Evolutionary conservation across 306 rosid genomes (phyloP), one percentile per base, ranked within the genome.

Genomic region (Begonia masoniana): DNA sequence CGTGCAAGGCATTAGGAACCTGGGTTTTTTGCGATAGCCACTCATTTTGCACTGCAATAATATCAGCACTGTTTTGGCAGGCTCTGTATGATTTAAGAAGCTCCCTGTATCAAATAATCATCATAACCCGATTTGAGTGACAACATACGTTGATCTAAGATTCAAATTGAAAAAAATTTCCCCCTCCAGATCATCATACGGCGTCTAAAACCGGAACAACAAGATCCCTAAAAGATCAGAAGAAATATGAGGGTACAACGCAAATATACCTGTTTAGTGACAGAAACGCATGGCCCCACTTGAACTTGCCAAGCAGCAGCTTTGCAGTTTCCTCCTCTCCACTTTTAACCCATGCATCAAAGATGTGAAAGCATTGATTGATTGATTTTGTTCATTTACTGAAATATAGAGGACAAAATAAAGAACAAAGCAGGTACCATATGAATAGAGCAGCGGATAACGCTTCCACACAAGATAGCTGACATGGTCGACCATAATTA

Each of bases 391-490:
- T 58, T 31, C 39, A 31, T 31, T 5, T 5, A 31, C 39, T 31
- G 5, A 5, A 7, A 31, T 31, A 31, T 31, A 3, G 39, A 4
- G 7, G 39, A 7, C 8, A 31, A 31, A 31, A 31, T 31, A 31
- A 31, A 31, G 39, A 31, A 31, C 9, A 7, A 4, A 31, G 39
- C 39, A 9, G 7, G 39, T 81, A 86, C 99, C 99, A 86, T 81
- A 91, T 91, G 60, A 62, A 59, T 70, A 91, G 69, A 69, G 96
- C 99, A 7, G 96, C 99, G 57, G 99, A 82, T 71, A 91, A 79
- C 39, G 99, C 99, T 87, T 91, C 99, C 55, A 91, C 99, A 59
- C 99, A 91, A 47, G 99, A 91, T 49, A 91, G 82, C 65, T 91
- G 64, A 60, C 99, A 91, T 15, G 99, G 99, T 57, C 92, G 82